Conservation (phyloP, 2,329 filamentous ascomycete species). For the Fulvia fulva region DNA sequence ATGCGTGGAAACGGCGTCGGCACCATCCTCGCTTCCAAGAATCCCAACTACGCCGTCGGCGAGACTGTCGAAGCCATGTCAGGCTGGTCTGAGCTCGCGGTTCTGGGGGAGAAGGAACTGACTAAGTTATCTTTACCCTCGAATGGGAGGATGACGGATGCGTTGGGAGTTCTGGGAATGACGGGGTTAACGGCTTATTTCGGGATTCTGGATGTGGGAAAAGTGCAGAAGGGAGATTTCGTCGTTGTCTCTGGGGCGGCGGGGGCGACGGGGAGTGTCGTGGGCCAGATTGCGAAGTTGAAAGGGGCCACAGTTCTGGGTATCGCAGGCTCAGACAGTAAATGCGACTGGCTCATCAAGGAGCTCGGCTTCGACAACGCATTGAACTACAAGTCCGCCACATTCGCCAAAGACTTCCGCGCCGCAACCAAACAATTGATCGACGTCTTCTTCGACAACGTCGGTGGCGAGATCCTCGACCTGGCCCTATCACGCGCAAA, state of each 20-base stretch:
- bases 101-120: slow-evolving; percentile 28
- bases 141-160: slow-evolving; percentile 25
- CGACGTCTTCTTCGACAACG: slow-evolving; percentile 71
- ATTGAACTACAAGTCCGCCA: slow-evolving; percentile 64
- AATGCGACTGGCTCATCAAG: slow-evolving; percentile 61
- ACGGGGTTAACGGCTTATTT: slow-evolving; percentile 75
- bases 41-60: slow-evolving; percentile 31
- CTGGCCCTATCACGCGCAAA: slow-evolving; percentile 60
- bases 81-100: slow-evolving; percentile 42
- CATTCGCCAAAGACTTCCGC: slow-evolving; percentile 58
- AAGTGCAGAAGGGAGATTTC: slow-evolving; percentile 65
- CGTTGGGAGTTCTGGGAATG: slow-evolving; percentile 46
- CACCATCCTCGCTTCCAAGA: slow-evolving; percentile 37
- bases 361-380: slow-evolving; percentile 65
- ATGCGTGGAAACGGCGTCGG: slow-evolving; percentile 39
- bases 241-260: slow-evolving; percentile 76
- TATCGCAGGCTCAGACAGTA: slow-evolving; percentile 63
- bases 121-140: slow-evolving; percentile 22
- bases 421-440: slow-evolving; percentile 50
- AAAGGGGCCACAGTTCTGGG: slow-evolving; percentile 63
- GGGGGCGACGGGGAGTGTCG: slow-evolving; percentile 72
- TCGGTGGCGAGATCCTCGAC: slow-evolving; percentile 66
- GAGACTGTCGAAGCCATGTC: slow-evolving; percentile 33
- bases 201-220: slow-evolving; percentile 64
- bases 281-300: slow-evolving; percentile 72